Conservation (phyloP, 495 filamentous ascomycete genomes). For the Aspergillus bertholletiae region DNA sequence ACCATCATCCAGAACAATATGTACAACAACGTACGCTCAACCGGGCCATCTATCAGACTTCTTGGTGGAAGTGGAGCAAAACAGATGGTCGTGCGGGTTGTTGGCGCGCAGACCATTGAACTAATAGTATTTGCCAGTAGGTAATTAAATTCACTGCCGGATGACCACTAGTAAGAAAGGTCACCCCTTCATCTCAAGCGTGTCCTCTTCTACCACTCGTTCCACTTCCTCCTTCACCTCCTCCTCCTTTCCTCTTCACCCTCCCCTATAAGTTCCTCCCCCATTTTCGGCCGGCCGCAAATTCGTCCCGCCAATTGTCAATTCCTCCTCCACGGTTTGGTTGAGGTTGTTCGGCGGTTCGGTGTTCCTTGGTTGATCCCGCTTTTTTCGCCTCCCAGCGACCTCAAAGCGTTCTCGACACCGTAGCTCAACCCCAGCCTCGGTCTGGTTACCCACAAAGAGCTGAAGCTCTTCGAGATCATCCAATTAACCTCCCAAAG, state of each 20-base stretch:
- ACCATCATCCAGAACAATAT: too few relatives aligned
- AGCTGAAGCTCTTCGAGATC: background rate
- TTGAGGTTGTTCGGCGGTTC: slow-evolving; percentile 13
- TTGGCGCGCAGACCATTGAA: background rate
- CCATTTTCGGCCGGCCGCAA: slow-evolving; percentile 1
- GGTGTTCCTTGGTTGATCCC: slow-evolving; percentile 19
- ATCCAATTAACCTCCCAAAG: background rate
- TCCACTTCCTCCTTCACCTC: slow-evolving; percentile 27
- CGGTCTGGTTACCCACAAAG: background rate
- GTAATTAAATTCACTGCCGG: background rate
- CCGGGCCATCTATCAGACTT: too few relatives aligned
- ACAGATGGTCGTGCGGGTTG: background rate
- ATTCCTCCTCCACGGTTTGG: slow-evolving; percentile 1
- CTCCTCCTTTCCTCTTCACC: slow-evolving; percentile 18
- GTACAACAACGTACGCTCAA: too few relatives aligned
- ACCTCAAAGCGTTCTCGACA: slow-evolving; percentile 12
- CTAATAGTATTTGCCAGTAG: background rate
- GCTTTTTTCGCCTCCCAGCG: slow-evolving; percentile 4
- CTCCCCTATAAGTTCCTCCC: slow-evolving; percentile 5
- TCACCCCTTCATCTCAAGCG: background rate
- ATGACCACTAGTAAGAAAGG: background rate
- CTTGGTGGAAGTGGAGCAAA: background rate
- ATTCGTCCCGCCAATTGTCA: background rate
- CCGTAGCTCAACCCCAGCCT: background rate
- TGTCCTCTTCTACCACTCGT: background rate